A percentile compares a stretch with the other conserved stretches of the same genome.
These are phyloP conservation scores for Sclerotinia nivalis DNA, from an alignment of 2,329 filamentous ascomycete species.

Conservation along the genomic window DNA sequence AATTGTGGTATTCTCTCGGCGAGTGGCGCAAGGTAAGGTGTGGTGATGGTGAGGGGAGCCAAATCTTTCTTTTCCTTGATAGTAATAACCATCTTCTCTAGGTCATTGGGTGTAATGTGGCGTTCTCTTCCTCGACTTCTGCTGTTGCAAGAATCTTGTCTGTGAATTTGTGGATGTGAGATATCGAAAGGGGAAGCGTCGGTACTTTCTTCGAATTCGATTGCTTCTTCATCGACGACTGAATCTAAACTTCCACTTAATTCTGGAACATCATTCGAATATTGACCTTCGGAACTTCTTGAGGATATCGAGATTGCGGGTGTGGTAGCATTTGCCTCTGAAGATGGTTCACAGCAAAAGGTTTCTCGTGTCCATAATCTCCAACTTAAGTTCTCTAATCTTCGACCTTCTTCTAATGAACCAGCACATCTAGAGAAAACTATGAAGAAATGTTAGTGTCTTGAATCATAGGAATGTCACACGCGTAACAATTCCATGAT, in stretches of 20 bases:
- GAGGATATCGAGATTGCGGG: constrained; percentile 44
- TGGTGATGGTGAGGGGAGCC: constrained; percentile 51
- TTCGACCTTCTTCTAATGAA: constrained; percentile 87
- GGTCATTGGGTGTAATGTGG: constrained; percentile 87
- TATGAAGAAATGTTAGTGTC: constrained; percentile 42
- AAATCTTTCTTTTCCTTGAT: constrained; percentile 83
- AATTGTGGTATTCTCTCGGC: constrained; percentile 28
- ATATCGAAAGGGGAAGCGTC: constrained; percentile 59
- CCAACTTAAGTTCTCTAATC: constrained; percentile 95
- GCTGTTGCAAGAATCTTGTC: constrained; percentile 70
- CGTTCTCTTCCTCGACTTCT: constrained; percentile 74
- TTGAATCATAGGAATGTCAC: background rate
- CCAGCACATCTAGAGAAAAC: constrained; percentile 95
- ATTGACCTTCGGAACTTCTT: constrained; percentile 38
- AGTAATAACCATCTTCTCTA: constrained; percentile 91
- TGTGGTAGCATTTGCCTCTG: constrained; percentile 50
- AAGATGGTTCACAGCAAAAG: constrained; percentile 75
- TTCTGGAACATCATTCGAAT: constrained; percentile 64
- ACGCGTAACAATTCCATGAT: constrained; percentile 19
- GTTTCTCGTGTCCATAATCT: constrained; percentile 92
- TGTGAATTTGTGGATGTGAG: constrained; percentile 61
- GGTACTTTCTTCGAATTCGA: constrained; percentile 52
- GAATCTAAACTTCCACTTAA: constrained; percentile 79
- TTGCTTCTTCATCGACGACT: constrained; percentile 65
- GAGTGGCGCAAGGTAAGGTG: constrained; percentile 45